phyloP scores from a whole-genome alignment of 371 early-diverging fungal genomes.

The Parasitella parasitica region DNA sequence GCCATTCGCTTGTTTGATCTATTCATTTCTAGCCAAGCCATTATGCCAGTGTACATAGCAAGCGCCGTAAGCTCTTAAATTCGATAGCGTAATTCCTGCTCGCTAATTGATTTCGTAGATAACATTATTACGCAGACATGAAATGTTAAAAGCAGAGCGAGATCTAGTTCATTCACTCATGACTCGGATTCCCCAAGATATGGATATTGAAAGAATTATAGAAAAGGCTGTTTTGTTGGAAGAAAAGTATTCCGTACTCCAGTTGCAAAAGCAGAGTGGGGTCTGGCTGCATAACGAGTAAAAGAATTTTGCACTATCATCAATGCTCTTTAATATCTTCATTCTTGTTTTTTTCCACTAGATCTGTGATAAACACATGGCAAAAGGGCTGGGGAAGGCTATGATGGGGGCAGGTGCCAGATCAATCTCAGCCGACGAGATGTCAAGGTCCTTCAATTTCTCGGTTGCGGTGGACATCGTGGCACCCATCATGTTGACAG shows the following conservation, averaged over 20 bases:
- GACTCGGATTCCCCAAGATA: constrained; percentile 58
- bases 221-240: constrained; percentile 47
- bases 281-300: constrained; percentile 57
- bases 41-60: constrained; percentile 75
- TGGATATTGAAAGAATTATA: constrained; percentile 53
- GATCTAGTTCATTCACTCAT: constrained; percentile 63
- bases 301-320: too few species aligned
- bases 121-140: constrained; percentile 49
- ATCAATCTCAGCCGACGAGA: constrained; percentile 37
- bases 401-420: constrained; percentile 41
- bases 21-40: constrained; percentile 69
- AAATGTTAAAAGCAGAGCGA: constrained; percentile 55
- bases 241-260: constrained; percentile 41
- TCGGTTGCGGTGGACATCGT: too few species aligned
- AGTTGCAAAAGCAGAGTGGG: constrained; percentile 55
- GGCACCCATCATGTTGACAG: too few species aligned
- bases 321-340: too few species aligned
- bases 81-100: background rate
- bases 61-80: constrained; percentile 51
- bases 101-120: constrained; percentile 28
- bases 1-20: constrained; percentile 77
- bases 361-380: constrained; percentile 46
- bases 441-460: constrained; percentile 32
- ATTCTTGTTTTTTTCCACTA: too few species aligned
- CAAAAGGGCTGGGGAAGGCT: constrained; percentile 33